Base-by-base conservation (phyloP, 1,139 yeast species). In the Taphrina populina region DNA sequence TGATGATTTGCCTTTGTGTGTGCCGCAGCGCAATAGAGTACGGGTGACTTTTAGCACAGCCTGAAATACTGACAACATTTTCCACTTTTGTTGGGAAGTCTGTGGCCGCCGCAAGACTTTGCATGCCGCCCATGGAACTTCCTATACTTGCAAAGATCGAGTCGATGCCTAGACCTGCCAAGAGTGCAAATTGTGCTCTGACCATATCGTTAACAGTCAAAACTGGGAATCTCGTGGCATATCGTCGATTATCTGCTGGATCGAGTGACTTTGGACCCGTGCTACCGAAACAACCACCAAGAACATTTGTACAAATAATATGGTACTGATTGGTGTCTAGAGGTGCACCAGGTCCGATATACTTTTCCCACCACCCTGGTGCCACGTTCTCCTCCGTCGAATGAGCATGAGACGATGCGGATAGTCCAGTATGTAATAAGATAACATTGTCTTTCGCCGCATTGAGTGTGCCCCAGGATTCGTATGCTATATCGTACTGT, bases 61-160 rank as follows among this genome's bases (percentile, higher is more conserved):
- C 96, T 46, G 94, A 83, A 29, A 88, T 85, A 8, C 88, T 79
- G 0, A 88, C 79, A 3, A 88, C 76, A 57, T 83, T 81, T 5
- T 76, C 77, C 3, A 88, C 96, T 7, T 52, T 44, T 39, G 83
- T 82, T 0, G 95, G 88, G 17, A 39, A 57, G 33, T 32, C 27
- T 69, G 82, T 79, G 0, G 88, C 95, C 68, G 82, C 87, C 0
- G 96, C 95, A 58, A 88, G 75, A 8, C 92, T 83, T 71, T 88
- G 96, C 96, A 88, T 88, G 17, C 96, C 97, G 26, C 97, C 97
- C 95, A 88, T 87, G 0, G 95, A 87, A 1, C 95, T 84, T 4
- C 97, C 97, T 2, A 90, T 81, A 0, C 88, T 79, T 0, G 95
- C 95, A 67, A 81, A 80, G 24, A 88, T 71, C 66, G 79, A 82